Evolutionary conservation across 306 rosid genomes (phyloP).

Genomic region (Vigna mungo): DNA sequence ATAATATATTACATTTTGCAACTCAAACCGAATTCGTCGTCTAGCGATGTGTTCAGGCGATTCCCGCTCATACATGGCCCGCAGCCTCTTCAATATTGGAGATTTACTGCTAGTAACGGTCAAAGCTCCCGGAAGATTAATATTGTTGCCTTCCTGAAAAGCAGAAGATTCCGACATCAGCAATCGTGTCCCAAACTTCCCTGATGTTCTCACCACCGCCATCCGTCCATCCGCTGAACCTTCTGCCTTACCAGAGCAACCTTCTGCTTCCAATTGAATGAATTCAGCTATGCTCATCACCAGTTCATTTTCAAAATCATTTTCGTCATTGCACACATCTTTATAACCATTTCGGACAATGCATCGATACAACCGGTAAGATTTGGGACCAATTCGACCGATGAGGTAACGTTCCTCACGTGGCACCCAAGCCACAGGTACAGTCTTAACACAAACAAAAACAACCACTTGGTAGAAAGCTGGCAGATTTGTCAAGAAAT

Average conservation of each 20-base stretch:
- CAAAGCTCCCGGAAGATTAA: constrained; percentile 44
- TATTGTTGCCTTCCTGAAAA: constrained; percentile 55
- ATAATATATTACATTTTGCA: constrained; percentile 61
- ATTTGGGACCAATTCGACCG: constrained; percentile 90
- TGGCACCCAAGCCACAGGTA: constrained; percentile 81
- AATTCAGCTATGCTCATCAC: constrained; percentile 94
- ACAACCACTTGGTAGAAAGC: constrained; percentile 92
- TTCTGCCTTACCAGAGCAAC: constrained; percentile 62
- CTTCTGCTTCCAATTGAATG: constrained; percentile 93
- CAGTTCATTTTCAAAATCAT: constrained; percentile 83
- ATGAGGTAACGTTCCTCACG: constrained; percentile 83
- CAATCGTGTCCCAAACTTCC: constrained; percentile 80
- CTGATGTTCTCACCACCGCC: constrained; percentile 90
- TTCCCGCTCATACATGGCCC: constrained; percentile 79
- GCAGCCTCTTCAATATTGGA: constrained; percentile 65
- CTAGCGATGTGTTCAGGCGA: constrained; percentile 60
- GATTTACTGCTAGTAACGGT: constrained; percentile 73
- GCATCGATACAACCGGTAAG: constrained; percentile 80
- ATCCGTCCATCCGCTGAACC: constrained; percentile 73
- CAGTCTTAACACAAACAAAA: constrained; percentile 85
- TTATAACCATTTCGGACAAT: constrained; percentile 91
- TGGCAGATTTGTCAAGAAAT: constrained; percentile 88
- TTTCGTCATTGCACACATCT: constrained; percentile 62
- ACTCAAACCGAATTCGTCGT: constrained; percentile 62
- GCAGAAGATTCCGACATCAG: constrained; percentile 59